Percentiles rank a stretch among this genome's conserved stretches.
Conservation (phyloP, 108 stramenopile genomes). For the Nitzschia inconspicua region DNA sequence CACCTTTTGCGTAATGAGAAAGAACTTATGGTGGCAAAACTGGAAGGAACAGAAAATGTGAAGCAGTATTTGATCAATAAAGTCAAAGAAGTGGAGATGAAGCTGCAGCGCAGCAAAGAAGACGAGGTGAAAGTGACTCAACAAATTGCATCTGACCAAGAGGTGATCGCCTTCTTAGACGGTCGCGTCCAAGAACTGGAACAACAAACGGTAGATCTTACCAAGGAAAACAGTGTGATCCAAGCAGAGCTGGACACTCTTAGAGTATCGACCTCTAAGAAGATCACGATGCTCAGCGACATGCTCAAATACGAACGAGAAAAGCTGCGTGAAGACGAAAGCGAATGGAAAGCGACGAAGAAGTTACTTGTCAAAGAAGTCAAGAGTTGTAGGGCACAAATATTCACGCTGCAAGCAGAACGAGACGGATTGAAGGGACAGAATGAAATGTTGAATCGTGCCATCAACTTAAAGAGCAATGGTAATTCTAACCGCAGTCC, state of each 20-base stretch:
- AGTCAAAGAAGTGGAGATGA: constrained; percentile 64
- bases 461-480: constrained; percentile 21
- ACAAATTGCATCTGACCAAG: constrained; percentile 78
- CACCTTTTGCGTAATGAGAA: constrained; percentile 44
- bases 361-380: constrained; percentile 87
- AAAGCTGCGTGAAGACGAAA: constrained; percentile 58
- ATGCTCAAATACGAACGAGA: constrained; percentile 82
- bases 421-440: constrained; percentile 71
- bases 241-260: constrained; percentile 38
- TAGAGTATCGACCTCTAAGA: constrained; percentile 48
- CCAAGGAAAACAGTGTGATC: constrained; percentile 35
- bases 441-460: constrained; percentile 63
- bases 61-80: constrained; percentile 76
- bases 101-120: constrained; percentile 42
- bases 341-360: constrained; percentile 76
- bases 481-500: too few species aligned
- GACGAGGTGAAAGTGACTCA: constrained; percentile 55
- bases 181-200: constrained; percentile 76
- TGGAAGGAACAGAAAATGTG: constrained; percentile 72
- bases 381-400: constrained; percentile 72
- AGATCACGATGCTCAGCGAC: constrained; percentile 64
- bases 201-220: constrained; percentile 23
- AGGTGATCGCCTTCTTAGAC: constrained; percentile 89
- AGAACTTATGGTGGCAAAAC: constrained; percentile 58
- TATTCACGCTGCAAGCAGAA: constrained; percentile 71